Conservation (phyloP, 305 asterid species). For the Ruellia speciosa region DNA sequence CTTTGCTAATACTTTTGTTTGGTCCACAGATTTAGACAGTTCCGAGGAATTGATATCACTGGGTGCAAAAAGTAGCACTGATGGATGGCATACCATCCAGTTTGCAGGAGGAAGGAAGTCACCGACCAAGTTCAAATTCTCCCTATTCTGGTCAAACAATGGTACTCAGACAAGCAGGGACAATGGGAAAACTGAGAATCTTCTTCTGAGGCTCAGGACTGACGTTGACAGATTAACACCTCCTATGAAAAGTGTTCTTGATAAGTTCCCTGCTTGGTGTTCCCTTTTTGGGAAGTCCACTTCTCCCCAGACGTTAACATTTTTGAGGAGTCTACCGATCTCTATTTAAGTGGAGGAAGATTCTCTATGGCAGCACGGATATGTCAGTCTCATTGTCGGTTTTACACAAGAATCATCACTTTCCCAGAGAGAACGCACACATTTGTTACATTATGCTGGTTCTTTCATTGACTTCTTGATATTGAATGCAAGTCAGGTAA, state of each 20-base stretch:
- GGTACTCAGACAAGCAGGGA: conserved; percentile 16
- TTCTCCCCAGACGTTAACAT: conserved; percentile 63
- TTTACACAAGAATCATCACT: too few relatives aligned
- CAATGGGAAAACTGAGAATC: conserved; percentile 18
- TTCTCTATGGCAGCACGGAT: too few relatives aligned
- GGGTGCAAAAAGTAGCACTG: conserved; percentile 47
- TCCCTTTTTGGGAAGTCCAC: conserved; percentile 87
- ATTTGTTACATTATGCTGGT: too few relatives aligned
- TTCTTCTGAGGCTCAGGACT: conserved; percentile 65
- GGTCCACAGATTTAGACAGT: conserved; percentile 36
- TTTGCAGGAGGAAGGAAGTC: conserved; percentile 80
- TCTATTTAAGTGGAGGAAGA: conserved; percentile 26
- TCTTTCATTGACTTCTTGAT: too few relatives aligned
- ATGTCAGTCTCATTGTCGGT: too few relatives aligned
- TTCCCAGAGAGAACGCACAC: too few relatives aligned
- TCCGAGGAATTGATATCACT: conserved; percentile 50
- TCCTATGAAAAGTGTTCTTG: conserved; percentile 32
- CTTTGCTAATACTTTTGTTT: neutral
- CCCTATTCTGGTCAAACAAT: conserved; percentile 48
- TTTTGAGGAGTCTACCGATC: conserved; percentile 47
- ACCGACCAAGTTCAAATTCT: conserved; percentile 59
- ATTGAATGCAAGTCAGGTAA: too few relatives aligned
- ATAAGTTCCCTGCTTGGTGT: conserved; percentile 84
- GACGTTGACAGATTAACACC: conserved; percentile 63
- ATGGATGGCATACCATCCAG: conserved; percentile 90